phyloP scores from a whole-genome alignment of 2,329 filamentous ascomycete species.

The Paracorniculantispora psalliotae region DNA sequence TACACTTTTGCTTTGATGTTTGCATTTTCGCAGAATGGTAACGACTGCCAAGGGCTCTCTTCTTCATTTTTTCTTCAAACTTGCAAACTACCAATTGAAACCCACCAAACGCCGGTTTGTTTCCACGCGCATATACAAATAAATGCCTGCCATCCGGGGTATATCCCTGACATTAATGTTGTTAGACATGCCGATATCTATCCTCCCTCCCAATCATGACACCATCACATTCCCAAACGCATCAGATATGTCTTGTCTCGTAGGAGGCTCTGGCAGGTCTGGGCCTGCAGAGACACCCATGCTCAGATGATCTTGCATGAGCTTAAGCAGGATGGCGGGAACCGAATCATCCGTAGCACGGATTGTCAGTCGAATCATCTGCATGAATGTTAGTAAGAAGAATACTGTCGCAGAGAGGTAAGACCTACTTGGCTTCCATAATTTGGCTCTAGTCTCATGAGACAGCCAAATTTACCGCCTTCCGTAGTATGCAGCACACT shows the following conservation, averaged over 20 bases:
- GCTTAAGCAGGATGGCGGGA: conserved; percentile 70
- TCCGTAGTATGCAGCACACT: conserved; percentile 78
- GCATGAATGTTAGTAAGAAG: conserved; percentile 21
- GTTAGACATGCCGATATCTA: background rate
- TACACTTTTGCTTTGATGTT: background rate
- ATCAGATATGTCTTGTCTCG: conserved; percentile 48
- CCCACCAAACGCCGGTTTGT: conserved; percentile 7
- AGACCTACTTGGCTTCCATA: conserved; percentile 75
- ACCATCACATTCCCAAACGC: conserved; percentile 55
- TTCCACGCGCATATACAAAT: conserved; percentile 6
- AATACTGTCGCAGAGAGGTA: background rate
- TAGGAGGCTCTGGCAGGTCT: conserved; percentile 37
- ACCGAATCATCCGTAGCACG: conserved; percentile 90
- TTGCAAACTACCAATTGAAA: background rate
- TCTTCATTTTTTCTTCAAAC: background rate
- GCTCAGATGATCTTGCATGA: conserved; percentile 80
- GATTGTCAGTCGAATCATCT: conserved; percentile 96
- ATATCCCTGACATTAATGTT: background rate
- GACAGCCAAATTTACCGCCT: conserved; percentile 87
- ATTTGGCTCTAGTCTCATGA: conserved; percentile 92
- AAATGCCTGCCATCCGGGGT: background rate
- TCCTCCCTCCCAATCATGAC: conserved; percentile 14
- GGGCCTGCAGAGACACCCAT: conserved; percentile 40
- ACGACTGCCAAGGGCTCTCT: background rate
- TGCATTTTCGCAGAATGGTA: background rate